Conservation (phyloP, 108 stramenopile genomes). For the Cyclotella kingstonii region DNA sequence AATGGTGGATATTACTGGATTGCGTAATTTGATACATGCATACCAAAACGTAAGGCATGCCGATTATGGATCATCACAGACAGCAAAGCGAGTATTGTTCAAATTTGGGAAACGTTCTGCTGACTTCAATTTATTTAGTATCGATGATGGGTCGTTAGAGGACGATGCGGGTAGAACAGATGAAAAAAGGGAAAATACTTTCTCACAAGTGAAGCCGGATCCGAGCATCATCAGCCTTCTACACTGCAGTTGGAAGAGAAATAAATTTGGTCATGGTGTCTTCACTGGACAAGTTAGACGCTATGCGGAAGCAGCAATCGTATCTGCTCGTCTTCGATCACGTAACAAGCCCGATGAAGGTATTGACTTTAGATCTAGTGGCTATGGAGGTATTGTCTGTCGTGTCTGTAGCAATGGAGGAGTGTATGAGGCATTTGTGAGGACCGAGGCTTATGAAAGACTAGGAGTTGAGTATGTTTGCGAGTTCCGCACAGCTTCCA, state of each 20-base stretch:
- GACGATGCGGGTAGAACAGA: conserved; percentile 10
- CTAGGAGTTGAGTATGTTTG: conserved; percentile 81
- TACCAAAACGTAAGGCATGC: conserved; percentile 87
- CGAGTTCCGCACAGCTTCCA: conserved; percentile 66
- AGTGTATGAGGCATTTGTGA: conserved; percentile 72
- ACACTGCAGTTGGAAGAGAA: conserved; percentile 70
- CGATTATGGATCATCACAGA: conserved; percentile 82
- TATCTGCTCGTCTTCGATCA: conserved; percentile 66
- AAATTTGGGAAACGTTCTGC: conserved; percentile 68
- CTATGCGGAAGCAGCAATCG: conserved; percentile 65
- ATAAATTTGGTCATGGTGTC: conserved; percentile 73
- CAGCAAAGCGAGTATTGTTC: conserved; percentile 89
- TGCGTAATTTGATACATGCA: conserved; percentile 82
- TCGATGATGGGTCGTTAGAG: conserved; percentile 48
- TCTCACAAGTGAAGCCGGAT: not conserved
- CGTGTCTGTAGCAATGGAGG: conserved; percentile 76
- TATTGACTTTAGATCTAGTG: conserved; percentile 59
- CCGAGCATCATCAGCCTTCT: conserved; percentile 6
- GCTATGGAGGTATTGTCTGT: conserved; percentile 77
- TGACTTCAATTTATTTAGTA: conserved; percentile 71
- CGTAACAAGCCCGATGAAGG: conserved; percentile 68
- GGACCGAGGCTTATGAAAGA: conserved; percentile 64
- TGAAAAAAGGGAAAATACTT: not conserved
- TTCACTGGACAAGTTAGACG: conserved; percentile 66
- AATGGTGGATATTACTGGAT: conserved; percentile 71